A percentile compares a stretch with the other conserved stretches of the same genome.
phyloP scores from a whole-genome alignment of 345 rosid species.

The Bruguiera gymnorhiza region DNA sequence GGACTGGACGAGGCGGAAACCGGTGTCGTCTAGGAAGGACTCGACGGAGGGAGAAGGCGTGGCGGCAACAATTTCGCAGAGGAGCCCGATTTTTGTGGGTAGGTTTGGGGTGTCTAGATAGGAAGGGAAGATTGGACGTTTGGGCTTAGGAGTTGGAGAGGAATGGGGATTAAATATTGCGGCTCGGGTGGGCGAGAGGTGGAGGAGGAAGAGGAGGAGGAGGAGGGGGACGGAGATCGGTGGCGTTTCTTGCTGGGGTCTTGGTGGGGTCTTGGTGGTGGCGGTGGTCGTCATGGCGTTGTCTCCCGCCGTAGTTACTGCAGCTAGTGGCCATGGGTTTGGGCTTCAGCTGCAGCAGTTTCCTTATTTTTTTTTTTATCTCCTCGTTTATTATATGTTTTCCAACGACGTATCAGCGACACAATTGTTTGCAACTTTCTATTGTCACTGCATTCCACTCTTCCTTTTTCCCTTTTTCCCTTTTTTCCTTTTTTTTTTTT shows the following conservation, averaged over 20 bases:
- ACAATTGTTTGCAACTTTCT: too few species aligned
- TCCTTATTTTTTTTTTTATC: too few species aligned
- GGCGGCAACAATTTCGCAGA: constrained; percentile 48
- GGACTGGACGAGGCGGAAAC: constrained; percentile 34
- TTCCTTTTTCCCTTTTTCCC: too few species aligned
- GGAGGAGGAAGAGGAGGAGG: not conserved
- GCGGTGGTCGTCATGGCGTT: not conserved
- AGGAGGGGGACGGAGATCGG: too few species aligned
- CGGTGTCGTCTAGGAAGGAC: constrained; percentile 35
- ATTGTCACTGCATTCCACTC: too few species aligned
- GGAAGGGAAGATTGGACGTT: constrained; percentile 36
- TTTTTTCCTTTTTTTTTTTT: too few species aligned
- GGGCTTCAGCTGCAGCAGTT: too few species aligned
- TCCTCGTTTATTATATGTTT: too few species aligned
- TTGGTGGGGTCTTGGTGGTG: too few species aligned
- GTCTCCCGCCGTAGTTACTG: not conserved
- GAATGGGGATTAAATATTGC: constrained; percentile 3
- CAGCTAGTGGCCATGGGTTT: too few species aligned
- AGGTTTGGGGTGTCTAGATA: constrained; percentile 38
- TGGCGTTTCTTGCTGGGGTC: too few species aligned
- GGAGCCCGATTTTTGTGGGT: constrained; percentile 31
- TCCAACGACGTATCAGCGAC: too few species aligned
- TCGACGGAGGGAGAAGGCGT: constrained; percentile 47
- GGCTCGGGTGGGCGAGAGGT: not conserved
- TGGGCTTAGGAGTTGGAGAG: not conserved